Percentiles rank a stretch among this genome's conserved stretches.
These are phyloP conservation scores for Closterium sp. DNA, from an alignment of 139 green algal species.

Conservation along the genomic window DNA sequence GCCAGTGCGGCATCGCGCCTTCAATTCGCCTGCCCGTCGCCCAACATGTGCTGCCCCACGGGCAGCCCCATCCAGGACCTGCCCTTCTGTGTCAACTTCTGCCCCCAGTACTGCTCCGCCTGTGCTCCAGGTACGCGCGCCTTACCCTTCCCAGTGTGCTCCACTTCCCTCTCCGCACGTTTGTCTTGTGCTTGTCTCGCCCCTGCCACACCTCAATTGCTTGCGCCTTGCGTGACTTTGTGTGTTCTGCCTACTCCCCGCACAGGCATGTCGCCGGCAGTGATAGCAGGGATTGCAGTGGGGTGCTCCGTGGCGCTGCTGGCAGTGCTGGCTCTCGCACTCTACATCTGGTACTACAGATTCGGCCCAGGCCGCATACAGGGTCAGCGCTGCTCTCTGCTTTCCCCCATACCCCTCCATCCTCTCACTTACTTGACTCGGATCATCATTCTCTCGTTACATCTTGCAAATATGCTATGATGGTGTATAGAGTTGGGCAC, in stretches of 20 bases:
- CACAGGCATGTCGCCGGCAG: neutral
- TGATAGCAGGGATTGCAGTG: neutral
- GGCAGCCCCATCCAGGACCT: neutral
- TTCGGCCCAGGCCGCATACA: neutral
- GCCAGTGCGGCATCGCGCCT: neutral
- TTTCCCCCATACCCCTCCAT: neutral
- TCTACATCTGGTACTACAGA: neutral
- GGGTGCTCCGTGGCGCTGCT: neutral
- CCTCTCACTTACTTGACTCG: neutral
- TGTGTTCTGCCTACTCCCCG: neutral
- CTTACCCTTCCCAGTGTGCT: neutral
- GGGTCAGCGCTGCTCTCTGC: neutral
- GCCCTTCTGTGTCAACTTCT: neutral
- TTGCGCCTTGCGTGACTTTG: too few relatives aligned
- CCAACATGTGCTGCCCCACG: neutral
- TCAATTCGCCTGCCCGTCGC: neutral
- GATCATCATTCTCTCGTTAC: too few relatives aligned
- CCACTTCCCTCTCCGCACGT: neutral
- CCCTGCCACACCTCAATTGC: too few relatives aligned
- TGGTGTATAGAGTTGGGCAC: too few relatives aligned
- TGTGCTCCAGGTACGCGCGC: neutral
- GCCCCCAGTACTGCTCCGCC: neutral
- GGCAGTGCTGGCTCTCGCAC: neutral
- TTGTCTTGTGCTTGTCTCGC: neutral
- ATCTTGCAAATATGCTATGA: too few relatives aligned